phyloP scores from a whole-genome alignment of 2,329 filamentous ascomycete species.

The Penicillium sp. region DNA sequence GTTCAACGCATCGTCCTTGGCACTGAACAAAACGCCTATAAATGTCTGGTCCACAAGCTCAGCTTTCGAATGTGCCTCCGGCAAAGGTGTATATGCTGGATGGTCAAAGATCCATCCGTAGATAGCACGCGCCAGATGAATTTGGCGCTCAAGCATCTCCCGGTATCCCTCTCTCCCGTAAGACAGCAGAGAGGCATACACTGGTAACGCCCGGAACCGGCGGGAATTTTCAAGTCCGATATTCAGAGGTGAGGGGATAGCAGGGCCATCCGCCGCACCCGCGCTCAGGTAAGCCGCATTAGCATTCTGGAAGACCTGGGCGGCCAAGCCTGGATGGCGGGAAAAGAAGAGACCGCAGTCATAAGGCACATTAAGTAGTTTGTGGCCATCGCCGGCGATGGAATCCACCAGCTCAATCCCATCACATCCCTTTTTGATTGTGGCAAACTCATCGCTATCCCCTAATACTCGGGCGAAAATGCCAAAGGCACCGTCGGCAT shows the following conservation, averaged over 20 bases:
- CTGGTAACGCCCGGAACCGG: slow-evolving; percentile 85
- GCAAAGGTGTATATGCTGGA: slow-evolving; percentile 67
- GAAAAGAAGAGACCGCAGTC: slow-evolving; percentile 90
- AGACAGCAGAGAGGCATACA: slow-evolving; percentile 75
- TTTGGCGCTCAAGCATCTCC: slow-evolving; percentile 71
- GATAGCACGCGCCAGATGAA: slow-evolving; percentile 68
- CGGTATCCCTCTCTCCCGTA: slow-evolving; percentile 71
- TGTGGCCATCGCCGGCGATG: slow-evolving; percentile 84
- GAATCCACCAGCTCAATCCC: slow-evolving; percentile 83
- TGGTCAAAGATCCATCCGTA: slow-evolving; percentile 64
- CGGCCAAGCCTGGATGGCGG: slow-evolving; percentile 59
- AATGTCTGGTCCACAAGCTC: slow-evolving; percentile 57
- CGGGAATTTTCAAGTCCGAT: slow-evolving; percentile 89
- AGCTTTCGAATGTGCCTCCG: slow-evolving; percentile 42
- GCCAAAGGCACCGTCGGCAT: slow-evolving; percentile 89
- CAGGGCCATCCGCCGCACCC: slow-evolving; percentile 32
- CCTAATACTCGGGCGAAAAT: slow-evolving; percentile 72
- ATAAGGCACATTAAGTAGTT: slow-evolving; percentile 92
- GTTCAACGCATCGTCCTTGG: slow-evolving; percentile 66
- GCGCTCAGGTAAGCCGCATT: slow-evolving; percentile 76
- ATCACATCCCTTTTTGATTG: slow-evolving; percentile 52
- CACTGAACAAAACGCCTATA: slow-evolving; percentile 76
- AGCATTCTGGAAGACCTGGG: slow-evolving; percentile 74
- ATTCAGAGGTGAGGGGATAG: slow-evolving; percentile 78
- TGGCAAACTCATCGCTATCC: slow-evolving; percentile 56